These are phyloP conservation scores for Mimosa pudica DNA, from an alignment of 306 rosid genomes.

Conservation along the genomic window DNA sequence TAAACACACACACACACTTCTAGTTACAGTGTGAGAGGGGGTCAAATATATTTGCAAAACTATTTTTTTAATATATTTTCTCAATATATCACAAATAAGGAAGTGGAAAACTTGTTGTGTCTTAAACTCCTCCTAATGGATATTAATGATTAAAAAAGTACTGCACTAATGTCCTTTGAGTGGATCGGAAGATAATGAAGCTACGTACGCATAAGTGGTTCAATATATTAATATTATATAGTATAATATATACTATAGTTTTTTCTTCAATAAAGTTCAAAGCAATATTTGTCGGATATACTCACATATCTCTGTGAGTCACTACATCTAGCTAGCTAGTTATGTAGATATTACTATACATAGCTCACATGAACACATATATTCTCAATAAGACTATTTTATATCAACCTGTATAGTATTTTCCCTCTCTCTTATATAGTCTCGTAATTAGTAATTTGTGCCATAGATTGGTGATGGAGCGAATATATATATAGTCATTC, in stretches of 20 bases:
- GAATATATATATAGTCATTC: too few species aligned
- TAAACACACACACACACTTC: too few species aligned
- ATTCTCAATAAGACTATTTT: background rate
- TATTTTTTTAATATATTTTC: background rate
- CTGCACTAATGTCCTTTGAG: slow-evolving; percentile 21
- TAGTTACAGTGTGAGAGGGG: too few species aligned
- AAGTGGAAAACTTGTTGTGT: background rate
- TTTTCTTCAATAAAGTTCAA: too few species aligned
- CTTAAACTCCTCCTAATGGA: background rate
- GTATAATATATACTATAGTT: too few species aligned
- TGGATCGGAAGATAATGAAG: slow-evolving; percentile 27
- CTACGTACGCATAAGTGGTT: slow-evolving; percentile 27
- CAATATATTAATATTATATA: slow-evolving; percentile 2
- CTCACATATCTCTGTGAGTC: background rate
- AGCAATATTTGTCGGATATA: too few species aligned
- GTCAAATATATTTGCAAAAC: background rate
- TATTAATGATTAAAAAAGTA: background rate
- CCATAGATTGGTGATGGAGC: background rate
- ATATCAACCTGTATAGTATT: background rate
- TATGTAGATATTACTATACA: background rate
- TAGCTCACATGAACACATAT: slow-evolving; percentile 3
- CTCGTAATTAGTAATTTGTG: background rate
- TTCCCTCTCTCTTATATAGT: background rate
- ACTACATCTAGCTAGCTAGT: background rate
- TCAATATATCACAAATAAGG: background rate